Percentiles rank a stretch among this genome's conserved stretches.
Evolutionary conservation across 2,329 filamentous ascomycete genomes (phyloP).

Genomic region (Paecilomyces sp.): DNA sequence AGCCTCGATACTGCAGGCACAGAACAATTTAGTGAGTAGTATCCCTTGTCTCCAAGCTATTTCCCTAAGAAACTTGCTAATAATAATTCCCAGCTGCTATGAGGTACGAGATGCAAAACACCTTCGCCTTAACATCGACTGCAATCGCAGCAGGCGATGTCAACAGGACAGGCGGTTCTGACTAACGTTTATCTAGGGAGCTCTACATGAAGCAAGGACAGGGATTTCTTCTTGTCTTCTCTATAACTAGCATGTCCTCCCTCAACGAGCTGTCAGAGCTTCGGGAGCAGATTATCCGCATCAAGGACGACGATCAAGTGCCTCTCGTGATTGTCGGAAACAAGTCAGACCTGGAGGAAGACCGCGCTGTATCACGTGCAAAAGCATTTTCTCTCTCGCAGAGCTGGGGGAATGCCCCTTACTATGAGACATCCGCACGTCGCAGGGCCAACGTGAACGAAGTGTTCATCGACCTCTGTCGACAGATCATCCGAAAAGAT

Average conservation of each 20-base stretch:
- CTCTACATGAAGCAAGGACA: constrained; percentile 92
- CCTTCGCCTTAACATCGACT: not conserved
- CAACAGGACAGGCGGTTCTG: not conserved
- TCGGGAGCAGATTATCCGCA: constrained; percentile 81
- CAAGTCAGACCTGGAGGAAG: constrained; percentile 84
- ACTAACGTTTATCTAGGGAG: constrained; percentile 46
- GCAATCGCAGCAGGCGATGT: not conserved
- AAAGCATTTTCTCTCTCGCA: constrained; percentile 81
- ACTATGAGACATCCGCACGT: constrained; percentile 83
- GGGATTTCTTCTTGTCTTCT: constrained; percentile 86
- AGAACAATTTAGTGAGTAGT: constrained; percentile 79
- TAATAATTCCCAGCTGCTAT: constrained; percentile 41
- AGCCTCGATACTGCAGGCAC: constrained; percentile 85
- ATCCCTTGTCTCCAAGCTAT: not conserved
- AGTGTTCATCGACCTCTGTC: constrained; percentile 76
- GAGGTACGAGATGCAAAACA: constrained; percentile 38
- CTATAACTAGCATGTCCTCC: constrained; percentile 79
- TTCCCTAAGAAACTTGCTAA: constrained; percentile 2
- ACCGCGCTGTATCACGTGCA: constrained; percentile 68
- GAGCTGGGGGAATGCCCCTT: constrained; percentile 76
- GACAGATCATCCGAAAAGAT: constrained; percentile 74
- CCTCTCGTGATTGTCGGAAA: constrained; percentile 89
- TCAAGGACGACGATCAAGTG: constrained; percentile 79
- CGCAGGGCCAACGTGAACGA: constrained; percentile 83
- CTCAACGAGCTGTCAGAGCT: constrained; percentile 73